phyloP scores from a whole-genome alignment of 2,329 filamentous ascomycete genomes.

The Cladophialophora exuberans region DNA sequence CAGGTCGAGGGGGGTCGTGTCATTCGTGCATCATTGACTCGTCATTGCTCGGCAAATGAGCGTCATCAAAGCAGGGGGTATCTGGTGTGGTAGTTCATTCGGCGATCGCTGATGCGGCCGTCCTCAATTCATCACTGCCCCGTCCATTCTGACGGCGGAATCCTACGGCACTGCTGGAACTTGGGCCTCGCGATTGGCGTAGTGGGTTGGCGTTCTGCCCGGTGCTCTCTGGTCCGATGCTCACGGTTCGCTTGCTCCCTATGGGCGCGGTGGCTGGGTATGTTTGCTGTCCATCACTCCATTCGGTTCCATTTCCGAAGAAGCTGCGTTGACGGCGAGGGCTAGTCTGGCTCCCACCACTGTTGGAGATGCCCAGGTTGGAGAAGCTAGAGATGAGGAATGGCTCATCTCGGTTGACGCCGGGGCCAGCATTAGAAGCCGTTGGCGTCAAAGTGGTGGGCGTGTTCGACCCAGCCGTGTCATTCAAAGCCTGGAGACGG shows the following conservation, averaged over 20 bases:
- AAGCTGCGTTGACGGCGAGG: constrained; percentile 36
- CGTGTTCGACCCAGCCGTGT: constrained; percentile 62
- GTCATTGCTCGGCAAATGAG: constrained; percentile 32
- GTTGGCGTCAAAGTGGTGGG: constrained; percentile 69
- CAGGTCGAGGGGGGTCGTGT: constrained; percentile 30
- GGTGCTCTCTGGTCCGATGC: constrained; percentile 60
- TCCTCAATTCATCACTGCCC: constrained; percentile 66
- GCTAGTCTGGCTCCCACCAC: constrained; percentile 45
- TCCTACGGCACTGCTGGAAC: constrained; percentile 62
- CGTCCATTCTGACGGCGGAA: constrained; percentile 66
- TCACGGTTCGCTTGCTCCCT: constrained; percentile 66
- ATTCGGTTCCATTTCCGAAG: constrained; percentile 31
- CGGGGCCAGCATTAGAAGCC: constrained; percentile 52
- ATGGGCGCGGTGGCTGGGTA: constrained; percentile 57
- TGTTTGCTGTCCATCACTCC: constrained; percentile 31
- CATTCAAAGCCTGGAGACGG: constrained; percentile 62
- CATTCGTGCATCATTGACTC: constrained; percentile 35
- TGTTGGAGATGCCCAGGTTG: constrained; percentile 59
- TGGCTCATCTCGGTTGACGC: constrained; percentile 57
- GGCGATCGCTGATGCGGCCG: constrained; percentile 64
- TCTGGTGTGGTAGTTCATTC: constrained; percentile 51
- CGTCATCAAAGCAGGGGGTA: constrained; percentile 33
- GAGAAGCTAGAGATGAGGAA: constrained; percentile 66
- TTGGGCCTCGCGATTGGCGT: constrained; percentile 64
- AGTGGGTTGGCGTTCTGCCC: constrained; percentile 59